Base-by-base conservation (phyloP, 305 asterid genomes). In the Fraxinus baroniana region DNA sequence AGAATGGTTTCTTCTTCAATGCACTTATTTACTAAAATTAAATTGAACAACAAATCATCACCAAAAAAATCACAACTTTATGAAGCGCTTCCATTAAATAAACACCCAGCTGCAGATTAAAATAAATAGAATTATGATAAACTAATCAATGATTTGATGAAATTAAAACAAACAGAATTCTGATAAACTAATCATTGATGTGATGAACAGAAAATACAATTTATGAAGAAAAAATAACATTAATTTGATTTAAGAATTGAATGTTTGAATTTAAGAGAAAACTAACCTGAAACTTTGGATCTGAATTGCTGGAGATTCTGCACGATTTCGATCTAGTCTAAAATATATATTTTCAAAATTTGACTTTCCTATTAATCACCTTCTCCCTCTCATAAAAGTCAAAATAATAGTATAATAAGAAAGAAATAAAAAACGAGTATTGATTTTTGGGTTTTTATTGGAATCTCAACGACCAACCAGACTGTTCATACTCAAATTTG, bases 201-300 rank as follows among this genome's bases (percentile, higher is more conserved):
- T 26, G 28, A 26, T 26, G 28, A 26, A 26, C 9, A 5, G 66
- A 57, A 57, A 17, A 20, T 1, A 57, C 18, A 55, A 55, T n/a
- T 55, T 55, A 18, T 55, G 66, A 57, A 57, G 3, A 17, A 9
- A 55, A 55, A 17, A 9, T 1, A 55, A n/a, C 9, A 55, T 55
- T 18, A 55, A 55, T 55, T 5, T 55, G 8, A 55, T 55, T 17
- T 55, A 55, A 15, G 2, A 39, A 5, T 3, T 15, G 22, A n/a
- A 52, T 17, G 30, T 22, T 62, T 62, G 35, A 66, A 66, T 26
- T 22, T 6, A 76, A 37, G 20, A 64, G 32, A 52, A 79, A 83
- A 75, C 86, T 30, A 62, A 89, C 94, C 91, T 71, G 88, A 83
- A 60, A 15, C 10, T 52, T 83, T 66, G 76, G 83, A 83, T 78